phyloP scores from a whole-genome alignment of 2,329 filamentous ascomycete species.

The Diaporthe vexans region DNA sequence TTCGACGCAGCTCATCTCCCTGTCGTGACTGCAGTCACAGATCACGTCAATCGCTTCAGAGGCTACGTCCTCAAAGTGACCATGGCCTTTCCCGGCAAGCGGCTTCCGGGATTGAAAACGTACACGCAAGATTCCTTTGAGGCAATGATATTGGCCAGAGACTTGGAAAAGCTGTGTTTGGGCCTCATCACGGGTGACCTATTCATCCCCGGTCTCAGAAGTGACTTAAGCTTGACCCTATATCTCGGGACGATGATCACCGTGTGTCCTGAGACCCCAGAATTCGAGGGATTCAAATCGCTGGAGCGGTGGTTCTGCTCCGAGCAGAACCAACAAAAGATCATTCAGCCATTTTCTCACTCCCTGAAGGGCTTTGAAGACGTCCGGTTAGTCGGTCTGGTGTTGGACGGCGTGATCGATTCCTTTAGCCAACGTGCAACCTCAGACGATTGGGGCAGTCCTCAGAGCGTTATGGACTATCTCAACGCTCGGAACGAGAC shows the following conservation, averaged over 20 bases:
- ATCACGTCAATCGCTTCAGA: background rate
- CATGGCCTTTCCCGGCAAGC: too few species aligned
- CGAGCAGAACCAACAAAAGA: background rate
- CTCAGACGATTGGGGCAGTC: background rate
- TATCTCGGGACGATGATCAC: background rate
- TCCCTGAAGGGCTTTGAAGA: too few species aligned
- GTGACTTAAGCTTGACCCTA: background rate
- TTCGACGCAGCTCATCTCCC: rapidly evolving
- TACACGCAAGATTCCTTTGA: background rate
- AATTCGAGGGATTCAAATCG: background rate
- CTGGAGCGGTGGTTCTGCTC: background rate
- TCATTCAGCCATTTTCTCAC: background rate
- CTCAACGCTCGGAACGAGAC: background rate
- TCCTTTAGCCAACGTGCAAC: background rate
- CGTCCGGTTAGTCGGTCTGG: background rate
- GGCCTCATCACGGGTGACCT: rapidly evolving
- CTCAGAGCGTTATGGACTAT: background rate
- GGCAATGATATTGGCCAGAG: background rate
- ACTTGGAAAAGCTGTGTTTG: background rate
- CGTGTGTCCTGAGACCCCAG: background rate
- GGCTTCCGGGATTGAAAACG: background rate
- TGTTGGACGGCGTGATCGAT: background rate
- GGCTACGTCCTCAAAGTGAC: background rate
- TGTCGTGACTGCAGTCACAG: background rate
- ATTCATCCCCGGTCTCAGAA: background rate